Conservation (phyloP, 768 basidiomycete species). For the Podaxis carcinomalis region DNA sequence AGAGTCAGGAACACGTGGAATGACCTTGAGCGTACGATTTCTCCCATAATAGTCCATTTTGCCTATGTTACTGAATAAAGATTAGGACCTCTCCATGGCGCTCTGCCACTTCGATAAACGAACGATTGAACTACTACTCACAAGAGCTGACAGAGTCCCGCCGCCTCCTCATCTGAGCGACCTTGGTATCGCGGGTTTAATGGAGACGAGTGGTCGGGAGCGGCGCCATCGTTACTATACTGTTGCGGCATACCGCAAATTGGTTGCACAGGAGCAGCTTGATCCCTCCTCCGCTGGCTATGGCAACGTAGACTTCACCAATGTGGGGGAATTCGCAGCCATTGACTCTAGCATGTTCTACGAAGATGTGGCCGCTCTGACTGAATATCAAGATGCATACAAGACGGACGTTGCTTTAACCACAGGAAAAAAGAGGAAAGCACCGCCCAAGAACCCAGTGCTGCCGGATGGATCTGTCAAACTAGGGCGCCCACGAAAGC, state of each 20-base stretch:
- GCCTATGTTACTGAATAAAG: neutral
- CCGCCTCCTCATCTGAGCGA: conserved; percentile 73
- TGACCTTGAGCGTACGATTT: conserved; percentile 62
- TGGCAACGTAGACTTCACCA: conserved; percentile 40
- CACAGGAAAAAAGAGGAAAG: conserved; percentile 20
- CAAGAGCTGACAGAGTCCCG: conserved; percentile 56
- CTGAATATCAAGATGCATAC: conserved; percentile 46
- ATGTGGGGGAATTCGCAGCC: conserved; percentile 51
- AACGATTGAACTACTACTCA: conserved; percentile 77
- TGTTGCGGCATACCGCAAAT: conserved; percentile 56
- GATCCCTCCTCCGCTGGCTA: conserved; percentile 44
- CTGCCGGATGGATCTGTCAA: conserved; percentile 50
- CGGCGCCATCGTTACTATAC: conserved; percentile 85
- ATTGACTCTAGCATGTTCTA: conserved; percentile 54
- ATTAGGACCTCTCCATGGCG: conserved; percentile 57
- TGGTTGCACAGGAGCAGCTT: conserved; percentile 64
- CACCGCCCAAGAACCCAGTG: conserved; percentile 39
- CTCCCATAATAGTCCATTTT: neutral
- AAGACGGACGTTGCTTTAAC: conserved; percentile 19
- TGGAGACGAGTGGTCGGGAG: conserved; percentile 84
- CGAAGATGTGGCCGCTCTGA: conserved; percentile 33
- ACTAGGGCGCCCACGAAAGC: conserved; percentile 54
- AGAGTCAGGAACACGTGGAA: conserved; percentile 60
- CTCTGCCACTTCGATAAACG: conserved; percentile 75
- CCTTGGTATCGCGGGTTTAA: conserved; percentile 61